Percentiles rank a stretch among this genome's conserved stretches.
Evolutionary conservation across 345 rosid genomes (phyloP).

Genomic region (Litchi chinensis): DNA sequence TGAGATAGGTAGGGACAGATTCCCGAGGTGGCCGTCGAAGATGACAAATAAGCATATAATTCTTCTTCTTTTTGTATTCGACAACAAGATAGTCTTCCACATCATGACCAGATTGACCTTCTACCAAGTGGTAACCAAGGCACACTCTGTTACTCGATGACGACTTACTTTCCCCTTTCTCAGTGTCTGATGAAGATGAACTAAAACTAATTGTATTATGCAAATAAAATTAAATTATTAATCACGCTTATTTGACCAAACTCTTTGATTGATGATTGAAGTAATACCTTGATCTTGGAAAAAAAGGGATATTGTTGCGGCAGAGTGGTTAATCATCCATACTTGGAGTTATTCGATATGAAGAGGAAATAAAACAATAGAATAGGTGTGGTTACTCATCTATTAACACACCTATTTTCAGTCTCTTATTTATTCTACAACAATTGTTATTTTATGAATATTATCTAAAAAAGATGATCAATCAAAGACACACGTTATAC

Average conservation of each 20-base stretch:
- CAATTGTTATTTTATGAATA: no score
- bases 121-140: constrained; percentile 57
- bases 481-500: no score
- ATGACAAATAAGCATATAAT: constrained; percentile 58
- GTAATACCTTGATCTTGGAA: constrained; percentile 45
- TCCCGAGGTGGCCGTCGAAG: constrained; percentile 61
- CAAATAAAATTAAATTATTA: neutral
- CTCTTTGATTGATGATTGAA: neutral
- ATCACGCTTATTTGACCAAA: neutral
- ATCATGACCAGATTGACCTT: constrained; percentile 61
- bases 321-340: constrained; percentile 9
- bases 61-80: constrained; percentile 45
- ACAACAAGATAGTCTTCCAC: constrained; percentile 56
- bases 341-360: no score
- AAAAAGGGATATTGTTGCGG: constrained; percentile 32
- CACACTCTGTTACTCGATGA: constrained; percentile 35
- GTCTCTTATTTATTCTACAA: no score
- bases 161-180: constrained; percentile 50
- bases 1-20: constrained; percentile 54
- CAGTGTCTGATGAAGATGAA: constrained; percentile 42
- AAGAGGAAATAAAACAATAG: no score
- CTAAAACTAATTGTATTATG: constrained; percentile 38
- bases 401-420: no score
- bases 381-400: no score
- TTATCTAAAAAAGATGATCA: no score